phyloP scores from a whole-genome alignment of 148 eudicot species.

The Camellia granthamiana region DNA sequence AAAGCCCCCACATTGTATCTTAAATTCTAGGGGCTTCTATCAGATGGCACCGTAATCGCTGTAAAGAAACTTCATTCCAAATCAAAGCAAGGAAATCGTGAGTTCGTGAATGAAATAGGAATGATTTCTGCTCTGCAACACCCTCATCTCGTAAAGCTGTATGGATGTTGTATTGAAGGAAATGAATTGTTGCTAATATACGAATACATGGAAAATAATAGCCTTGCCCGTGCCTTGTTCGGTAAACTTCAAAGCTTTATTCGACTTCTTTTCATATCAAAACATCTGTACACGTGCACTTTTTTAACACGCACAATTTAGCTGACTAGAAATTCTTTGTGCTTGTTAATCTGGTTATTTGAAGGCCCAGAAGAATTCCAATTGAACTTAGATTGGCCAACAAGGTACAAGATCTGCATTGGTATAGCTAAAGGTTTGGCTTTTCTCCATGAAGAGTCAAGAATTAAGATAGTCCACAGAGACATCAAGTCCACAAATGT shows the following conservation, averaged over 20 bases:
- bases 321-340: background rate
- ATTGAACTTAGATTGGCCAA: slow-evolving; percentile 30
- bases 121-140: slow-evolving; percentile 48
- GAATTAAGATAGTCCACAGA: slow-evolving; percentile 32
- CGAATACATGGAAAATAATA: slow-evolving; percentile 47
- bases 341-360: background rate
- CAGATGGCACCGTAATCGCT: slow-evolving; percentile 38
- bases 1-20: background rate
- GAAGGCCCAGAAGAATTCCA: slow-evolving; percentile 21
- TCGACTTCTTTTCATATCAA: background rate
- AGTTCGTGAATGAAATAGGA: slow-evolving; percentile 47
- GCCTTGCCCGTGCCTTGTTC: slow-evolving; percentile 43
- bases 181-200: slow-evolving; percentile 36
- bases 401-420: slow-evolving; percentile 27
- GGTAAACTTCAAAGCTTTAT: slow-evolving; percentile 17
- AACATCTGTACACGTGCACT: background rate
- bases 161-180: slow-evolving; percentile 43
- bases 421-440: slow-evolving; percentile 37
- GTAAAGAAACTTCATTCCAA: slow-evolving; percentile 48
- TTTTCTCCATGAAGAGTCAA: slow-evolving; percentile 34
- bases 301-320: background rate
- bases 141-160: slow-evolving; percentile 44
- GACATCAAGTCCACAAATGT: slow-evolving; percentile 36
- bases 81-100: slow-evolving; percentile 50
- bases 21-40: slow-evolving; percentile 27